These are phyloP conservation scores for Plasmodium sp. DNA, from an alignment of 169 alveolate species.

Conservation along the genomic window DNA sequence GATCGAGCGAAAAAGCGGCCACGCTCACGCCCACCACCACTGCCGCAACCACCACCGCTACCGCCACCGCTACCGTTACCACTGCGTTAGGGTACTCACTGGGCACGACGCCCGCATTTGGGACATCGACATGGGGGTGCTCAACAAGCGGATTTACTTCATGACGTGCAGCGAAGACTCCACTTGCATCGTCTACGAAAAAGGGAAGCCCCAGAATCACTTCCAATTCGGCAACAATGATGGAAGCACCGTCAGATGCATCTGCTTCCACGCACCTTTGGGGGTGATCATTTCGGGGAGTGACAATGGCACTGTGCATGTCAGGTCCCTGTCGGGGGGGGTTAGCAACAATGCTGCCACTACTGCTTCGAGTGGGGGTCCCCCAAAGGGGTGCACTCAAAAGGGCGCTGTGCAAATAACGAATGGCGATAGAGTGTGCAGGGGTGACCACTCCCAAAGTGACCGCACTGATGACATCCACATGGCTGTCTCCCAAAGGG, in stretches of 20 bases:
- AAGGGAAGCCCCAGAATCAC: not conserved
- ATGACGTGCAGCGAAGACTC: slow-evolving; percentile 73
- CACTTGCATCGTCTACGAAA: slow-evolving; percentile 23
- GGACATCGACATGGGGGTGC: slow-evolving; percentile 52
- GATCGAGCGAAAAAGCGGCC: not conserved
- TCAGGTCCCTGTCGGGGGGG: not conserved
- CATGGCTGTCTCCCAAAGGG: not conserved
- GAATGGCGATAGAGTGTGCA: not conserved
- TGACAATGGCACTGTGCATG: slow-evolving; percentile 32
- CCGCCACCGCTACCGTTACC: not conserved
- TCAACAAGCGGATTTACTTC: slow-evolving; percentile 14
- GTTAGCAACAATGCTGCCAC: not conserved
- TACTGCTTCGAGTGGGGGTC: not conserved
- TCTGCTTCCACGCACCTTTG: slow-evolving; percentile 8
- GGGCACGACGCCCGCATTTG: slow-evolving; percentile 71
- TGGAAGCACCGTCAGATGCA: slow-evolving; percentile 32
- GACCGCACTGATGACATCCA: not conserved
- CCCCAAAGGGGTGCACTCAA: not conserved
- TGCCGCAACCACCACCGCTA: not conserved
- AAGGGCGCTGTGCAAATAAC: not conserved
- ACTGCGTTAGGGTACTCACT: slow-evolving; percentile 1
- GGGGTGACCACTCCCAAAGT: not conserved
- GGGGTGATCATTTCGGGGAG: slow-evolving; percentile 10
- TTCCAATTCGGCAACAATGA: slow-evolving; percentile 19
- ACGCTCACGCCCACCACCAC: not conserved